These are phyloP conservation scores for Neurospora terricola DNA, from an alignment of 495 filamentous ascomycete species.

Conservation along the genomic window DNA sequence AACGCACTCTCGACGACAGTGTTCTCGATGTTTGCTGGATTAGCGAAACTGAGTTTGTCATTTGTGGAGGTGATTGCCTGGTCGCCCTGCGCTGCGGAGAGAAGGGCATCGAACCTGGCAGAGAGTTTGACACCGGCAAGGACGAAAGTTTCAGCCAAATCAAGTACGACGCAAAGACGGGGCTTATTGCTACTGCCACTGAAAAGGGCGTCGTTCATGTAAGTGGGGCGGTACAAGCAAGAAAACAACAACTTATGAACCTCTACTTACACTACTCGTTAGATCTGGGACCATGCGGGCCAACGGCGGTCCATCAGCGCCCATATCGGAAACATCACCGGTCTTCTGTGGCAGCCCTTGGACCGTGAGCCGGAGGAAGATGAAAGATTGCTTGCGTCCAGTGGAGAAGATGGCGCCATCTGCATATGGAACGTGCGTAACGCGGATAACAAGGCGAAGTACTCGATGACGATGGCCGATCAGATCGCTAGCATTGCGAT, in stretches of 20 bases:
- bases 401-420: slow-evolving; percentile 53
- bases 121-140: slow-evolving; percentile 31
- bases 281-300: slow-evolving; percentile 43
- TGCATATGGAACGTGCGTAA: slow-evolving; percentile 57
- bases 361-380: slow-evolving; percentile 22
- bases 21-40: slow-evolving; percentile 52
- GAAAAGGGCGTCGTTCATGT: slow-evolving; percentile 44
- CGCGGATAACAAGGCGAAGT: slow-evolving; percentile 44
- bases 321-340: slow-evolving; percentile 38
- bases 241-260: neutral
- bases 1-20: slow-evolving; percentile 35
- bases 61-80: slow-evolving; percentile 48
- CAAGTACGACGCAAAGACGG: slow-evolving; percentile 36
- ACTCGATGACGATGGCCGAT: slow-evolving; percentile 45
- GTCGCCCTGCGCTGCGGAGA: slow-evolving; percentile 28
- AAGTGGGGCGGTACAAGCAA: slow-evolving; percentile 8
- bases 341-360: slow-evolving; percentile 43
- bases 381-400: slow-evolving; percentile 41
- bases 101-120: slow-evolving; percentile 26
- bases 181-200: slow-evolving; percentile 37
- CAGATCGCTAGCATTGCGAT: slow-evolving; percentile 49
- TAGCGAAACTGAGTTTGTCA: slow-evolving; percentile 44
- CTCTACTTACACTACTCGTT: neutral
- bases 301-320: slow-evolving; percentile 36
- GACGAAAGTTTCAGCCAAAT: slow-evolving; percentile 37